These are phyloP conservation scores for Schrenkiella parvula DNA, from an alignment of 345 rosid genomes.

Conservation along the genomic window DNA sequence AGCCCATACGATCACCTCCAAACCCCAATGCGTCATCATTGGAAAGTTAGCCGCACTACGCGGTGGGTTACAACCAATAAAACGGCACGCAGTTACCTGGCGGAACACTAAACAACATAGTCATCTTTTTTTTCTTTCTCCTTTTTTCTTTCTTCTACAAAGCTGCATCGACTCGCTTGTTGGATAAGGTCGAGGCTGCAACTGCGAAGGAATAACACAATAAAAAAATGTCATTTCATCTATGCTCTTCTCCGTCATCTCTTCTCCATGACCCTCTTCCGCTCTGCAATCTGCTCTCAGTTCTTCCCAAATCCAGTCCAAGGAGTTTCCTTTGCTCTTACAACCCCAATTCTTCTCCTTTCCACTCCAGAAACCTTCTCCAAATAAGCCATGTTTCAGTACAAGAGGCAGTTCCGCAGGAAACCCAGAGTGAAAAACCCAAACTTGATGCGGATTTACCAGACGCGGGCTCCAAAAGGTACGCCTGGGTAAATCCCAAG, in stretches of 20 bases:
- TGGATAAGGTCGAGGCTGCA: slow-evolving; percentile 30
- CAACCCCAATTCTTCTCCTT: slow-evolving; percentile 20
- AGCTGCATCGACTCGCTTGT: not conserved
- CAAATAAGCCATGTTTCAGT: slow-evolving; percentile 47
- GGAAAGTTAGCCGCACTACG: not conserved
- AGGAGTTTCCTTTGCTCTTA: slow-evolving; percentile 28
- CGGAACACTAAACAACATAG: not conserved
- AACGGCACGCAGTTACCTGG: not conserved
- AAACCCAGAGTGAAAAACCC: slow-evolving; percentile 19
- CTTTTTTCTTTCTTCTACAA: not conserved
- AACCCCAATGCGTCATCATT: not conserved
- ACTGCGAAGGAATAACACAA: not conserved
- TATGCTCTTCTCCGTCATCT: slow-evolving; percentile 49
- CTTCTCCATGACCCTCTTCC: slow-evolving; percentile 41
- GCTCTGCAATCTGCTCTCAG: slow-evolving; percentile 34
- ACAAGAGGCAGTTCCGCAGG: slow-evolving; percentile 39
- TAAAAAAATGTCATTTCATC: slow-evolving; percentile 45
- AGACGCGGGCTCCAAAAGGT: slow-evolving; percentile 35
- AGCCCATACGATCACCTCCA: not conserved
- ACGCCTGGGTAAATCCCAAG: slow-evolving; percentile 81
- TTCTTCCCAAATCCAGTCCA: slow-evolving; percentile 32
- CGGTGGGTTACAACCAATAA: not conserved
- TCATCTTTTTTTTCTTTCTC: not conserved
- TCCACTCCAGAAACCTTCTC: slow-evolving; percentile 33
- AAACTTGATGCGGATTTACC: slow-evolving; percentile 24